Evolutionary conservation across 2,329 filamentous ascomycete genomes (phyloP), one percentile per base, ranked within the genome.

Genomic region (Colletotrichum paranaense): DNA sequence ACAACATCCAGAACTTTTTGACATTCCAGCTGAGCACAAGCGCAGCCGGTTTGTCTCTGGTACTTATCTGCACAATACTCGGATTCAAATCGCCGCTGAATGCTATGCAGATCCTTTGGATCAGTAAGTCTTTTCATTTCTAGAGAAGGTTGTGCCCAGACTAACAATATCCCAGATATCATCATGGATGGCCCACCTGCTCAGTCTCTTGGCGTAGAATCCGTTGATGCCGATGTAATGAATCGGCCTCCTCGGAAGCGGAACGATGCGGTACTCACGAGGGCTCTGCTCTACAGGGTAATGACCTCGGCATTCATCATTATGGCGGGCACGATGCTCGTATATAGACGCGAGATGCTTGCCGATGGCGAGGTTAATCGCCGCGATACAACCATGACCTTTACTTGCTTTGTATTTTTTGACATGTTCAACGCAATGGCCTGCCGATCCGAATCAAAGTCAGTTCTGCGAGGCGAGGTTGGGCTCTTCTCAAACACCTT

Each of bases 71-170:
- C 87, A 98, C 95, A 35, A 93, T 94, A 77, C 89, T 98, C 74
- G 97, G 97, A 52, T 97, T 97, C 85, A 95, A 95, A 84, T 98
- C 97, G 81, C 97, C 97, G 58, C 88, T 99, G 74, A 99, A 99
- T 81, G 95, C 97, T 62, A 99, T 99, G 97, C 97, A 99, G 85
- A 99, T 99, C 86, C 89, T 99, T 55, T 99, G 97, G 97, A 99
- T 99, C 80, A 99, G 96, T 98, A 86, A 86, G 95, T 90, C n/a
- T 7, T 55, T 26, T 11, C 26, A 19, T 22, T 49, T 1, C 16
- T 42, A 60, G 19, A 3, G 28, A 12, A 7, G 5, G 14, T 32
- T 11, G 19, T 22, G 52, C 49, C 30, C 19, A 6, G 59, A 59
- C 74, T 79, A 74, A 81, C 68, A 58, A 22, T 42, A 46, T 26